These are phyloP conservation scores for Tulasnella sp. DNA, from an alignment of 768 basidiomycete genomes.

Conservation along the genomic window DNA sequence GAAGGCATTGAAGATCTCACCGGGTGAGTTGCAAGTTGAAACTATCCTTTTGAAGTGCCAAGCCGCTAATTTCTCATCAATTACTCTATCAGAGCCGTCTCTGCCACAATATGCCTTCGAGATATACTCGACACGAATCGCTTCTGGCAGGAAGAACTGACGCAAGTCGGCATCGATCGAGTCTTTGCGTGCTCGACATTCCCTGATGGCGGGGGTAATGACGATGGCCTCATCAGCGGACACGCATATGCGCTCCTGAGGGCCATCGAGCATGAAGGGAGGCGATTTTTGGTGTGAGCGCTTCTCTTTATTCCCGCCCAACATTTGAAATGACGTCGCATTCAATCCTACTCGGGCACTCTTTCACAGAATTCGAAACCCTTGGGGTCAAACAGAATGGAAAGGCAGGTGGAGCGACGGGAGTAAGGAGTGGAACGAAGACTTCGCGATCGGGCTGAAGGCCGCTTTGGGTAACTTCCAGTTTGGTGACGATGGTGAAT, in stretches of 20 bases:
- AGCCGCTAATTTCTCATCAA: too few relatives aligned
- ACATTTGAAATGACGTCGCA: too few relatives aligned
- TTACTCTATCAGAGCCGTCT: slow-evolving; percentile 12
- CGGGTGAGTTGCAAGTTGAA: slow-evolving; percentile 28
- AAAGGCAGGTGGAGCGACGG: slow-evolving; percentile 43
- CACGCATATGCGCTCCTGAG: slow-evolving; percentile 40
- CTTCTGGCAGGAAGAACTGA: slow-evolving; percentile 47
- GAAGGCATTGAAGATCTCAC: slow-evolving; percentile 49
- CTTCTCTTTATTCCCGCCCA: too few relatives aligned
- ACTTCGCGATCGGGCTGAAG: slow-evolving; percentile 35
- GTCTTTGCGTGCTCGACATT: slow-evolving; percentile 42
- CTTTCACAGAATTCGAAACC: slow-evolving; percentile 34
- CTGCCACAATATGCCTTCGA: not conserved
- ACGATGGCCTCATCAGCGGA: slow-evolving; percentile 14
- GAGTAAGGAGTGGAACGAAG: slow-evolving; percentile 43
- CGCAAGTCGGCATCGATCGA: slow-evolving; percentile 37
- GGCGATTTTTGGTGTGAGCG: slow-evolving; percentile 34
- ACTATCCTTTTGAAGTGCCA: not conserved
- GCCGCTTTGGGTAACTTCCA: slow-evolving; percentile 30
- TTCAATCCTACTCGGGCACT: too few relatives aligned
- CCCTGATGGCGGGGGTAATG: slow-evolving; percentile 2
- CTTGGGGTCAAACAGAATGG: slow-evolving; percentile 37
- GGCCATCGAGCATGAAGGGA: slow-evolving; percentile 34
- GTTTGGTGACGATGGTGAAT: slow-evolving; percentile 44
- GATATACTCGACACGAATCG: slow-evolving; percentile 40